Percentiles rank a stretch among this genome's conserved stretches.
Conservation (phyloP, 2,329 filamentous ascomycete genomes). For the Stenocarpella maydis region DNA sequence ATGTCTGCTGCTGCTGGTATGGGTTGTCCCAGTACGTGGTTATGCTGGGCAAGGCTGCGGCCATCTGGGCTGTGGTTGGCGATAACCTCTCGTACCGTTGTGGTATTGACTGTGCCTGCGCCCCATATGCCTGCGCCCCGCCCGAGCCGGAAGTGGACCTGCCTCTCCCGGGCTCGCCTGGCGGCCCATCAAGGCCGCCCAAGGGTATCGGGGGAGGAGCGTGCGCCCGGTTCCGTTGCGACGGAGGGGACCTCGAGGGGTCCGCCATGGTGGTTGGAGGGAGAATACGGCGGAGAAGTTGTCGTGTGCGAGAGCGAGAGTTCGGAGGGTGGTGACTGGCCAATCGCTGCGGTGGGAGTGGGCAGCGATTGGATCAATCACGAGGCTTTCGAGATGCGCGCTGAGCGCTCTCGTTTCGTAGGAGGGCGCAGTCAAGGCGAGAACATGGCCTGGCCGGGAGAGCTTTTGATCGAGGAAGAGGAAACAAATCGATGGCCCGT, state of each 20-base stretch:
- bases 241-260: slow-evolving; percentile 26
- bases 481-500: neutral
- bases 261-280: slow-evolving; percentile 31
- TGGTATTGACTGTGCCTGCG: slow-evolving; percentile 21
- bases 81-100: slow-evolving; percentile 36
- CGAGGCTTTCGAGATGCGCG: slow-evolving; percentile 22
- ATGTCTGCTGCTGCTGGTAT: slow-evolving; percentile 46
- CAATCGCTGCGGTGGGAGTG: slow-evolving; percentile 20
- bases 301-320: neutral
- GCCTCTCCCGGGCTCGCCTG: slow-evolving; percentile 21
- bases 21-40: slow-evolving; percentile 61
- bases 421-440: slow-evolving; percentile 6
- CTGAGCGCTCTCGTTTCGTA: slow-evolving; percentile 29
- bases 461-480: neutral
- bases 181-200: slow-evolving; percentile 35
- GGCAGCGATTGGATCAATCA: slow-evolving; percentile 17
- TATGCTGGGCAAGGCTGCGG: slow-evolving; percentile 52
- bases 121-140: slow-evolving; percentile 11
- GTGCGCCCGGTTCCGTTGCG: slow-evolving; percentile 22
- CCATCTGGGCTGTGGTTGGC: slow-evolving; percentile 42
- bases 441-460: slow-evolving; percentile 29
- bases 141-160: slow-evolving; percentile 15
- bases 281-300: neutral
- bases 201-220: slow-evolving; percentile 28
- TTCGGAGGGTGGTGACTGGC: neutral